Evolutionary conservation across 1,139 yeast species (phyloP).

Genomic region (Pichia sp.): DNA sequence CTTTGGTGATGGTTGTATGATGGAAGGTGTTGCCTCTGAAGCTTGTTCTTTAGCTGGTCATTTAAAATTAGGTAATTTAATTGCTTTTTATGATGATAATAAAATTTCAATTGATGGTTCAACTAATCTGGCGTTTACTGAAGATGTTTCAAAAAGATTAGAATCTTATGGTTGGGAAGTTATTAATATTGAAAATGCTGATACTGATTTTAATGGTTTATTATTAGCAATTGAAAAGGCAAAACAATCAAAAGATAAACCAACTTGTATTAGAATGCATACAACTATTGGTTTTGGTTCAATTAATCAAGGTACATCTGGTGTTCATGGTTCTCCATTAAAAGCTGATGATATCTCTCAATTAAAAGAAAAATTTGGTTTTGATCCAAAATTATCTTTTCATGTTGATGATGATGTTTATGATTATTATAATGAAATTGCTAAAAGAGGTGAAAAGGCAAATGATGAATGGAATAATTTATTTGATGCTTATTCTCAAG

Average conservation of each 20-base stretch:
- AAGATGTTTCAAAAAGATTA: slow-evolving; percentile 82
- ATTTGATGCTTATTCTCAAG: slow-evolving; percentile 54
- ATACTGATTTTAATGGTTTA: slow-evolving; percentile 70
- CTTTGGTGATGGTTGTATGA: slow-evolving; percentile 97
- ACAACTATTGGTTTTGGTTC: slow-evolving; percentile 98
- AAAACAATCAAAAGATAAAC: slow-evolving; percentile 65
- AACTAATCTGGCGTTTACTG: slow-evolving; percentile 89
- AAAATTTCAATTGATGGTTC: slow-evolving; percentile 95
- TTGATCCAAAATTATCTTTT: slow-evolving; percentile 80
- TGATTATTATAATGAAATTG: slow-evolving; percentile 57
- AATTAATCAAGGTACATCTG: slow-evolving; percentile 74
- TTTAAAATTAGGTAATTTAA: slow-evolving; percentile 86
- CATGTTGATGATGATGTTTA: slow-evolving; percentile 80
- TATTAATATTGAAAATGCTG: slow-evolving; percentile 71
- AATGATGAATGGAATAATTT: slow-evolving; percentile 71
- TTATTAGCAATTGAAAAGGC: slow-evolving; percentile 69
- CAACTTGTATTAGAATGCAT: slow-evolving; percentile 82
- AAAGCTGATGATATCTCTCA: slow-evolving; percentile 90
- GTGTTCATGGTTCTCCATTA: slow-evolving; percentile 96
- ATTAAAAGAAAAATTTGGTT: slow-evolving; percentile 79
- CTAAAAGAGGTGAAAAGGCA: slow-evolving; percentile 54
- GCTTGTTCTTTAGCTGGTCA: slow-evolving; percentile 96
- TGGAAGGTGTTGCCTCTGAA: slow-evolving; percentile 97
- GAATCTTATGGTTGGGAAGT: slow-evolving; percentile 96
- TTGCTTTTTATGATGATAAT: slow-evolving; percentile 97